A percentile compares a stretch with the other conserved stretches of the same genome.
Conservation (phyloP, 148 eudicot species). For the Fagopyrum homotropicum region DNA sequence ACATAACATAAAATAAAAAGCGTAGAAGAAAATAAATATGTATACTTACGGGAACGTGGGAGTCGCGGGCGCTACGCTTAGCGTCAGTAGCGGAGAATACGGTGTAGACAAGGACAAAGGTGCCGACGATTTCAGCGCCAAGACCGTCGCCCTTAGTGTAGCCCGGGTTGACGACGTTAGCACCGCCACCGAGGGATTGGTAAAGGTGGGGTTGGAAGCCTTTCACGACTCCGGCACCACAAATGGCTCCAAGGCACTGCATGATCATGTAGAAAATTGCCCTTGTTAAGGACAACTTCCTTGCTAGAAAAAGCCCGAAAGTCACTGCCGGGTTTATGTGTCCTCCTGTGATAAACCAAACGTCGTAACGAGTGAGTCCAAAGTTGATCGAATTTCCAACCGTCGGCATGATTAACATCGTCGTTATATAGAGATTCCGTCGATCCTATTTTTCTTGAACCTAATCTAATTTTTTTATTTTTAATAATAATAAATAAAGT, state of each 20-base stretch:
- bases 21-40: background rate
- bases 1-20: background rate
- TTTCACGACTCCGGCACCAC: conserved; percentile 69
- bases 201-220: conserved; percentile 43
- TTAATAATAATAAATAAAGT: too few relatives aligned
- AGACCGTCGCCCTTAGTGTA: conserved; percentile 71
- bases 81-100: conserved; percentile 74
- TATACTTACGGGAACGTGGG: conserved; percentile 57
- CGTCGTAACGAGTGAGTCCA: background rate
- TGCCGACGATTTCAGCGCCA: conserved; percentile 68
- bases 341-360: conserved; percentile 16
- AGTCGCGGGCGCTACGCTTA: conserved; percentile 65
- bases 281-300: conserved; percentile 58
- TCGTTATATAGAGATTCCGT: too few relatives aligned
- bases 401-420: too few relatives aligned
- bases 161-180: conserved; percentile 44
- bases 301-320: conserved; percentile 53
- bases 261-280: conserved; percentile 54
- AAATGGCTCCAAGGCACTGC: conserved; percentile 70
- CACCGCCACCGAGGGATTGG: conserved; percentile 43
- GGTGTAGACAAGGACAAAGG: conserved; percentile 68
- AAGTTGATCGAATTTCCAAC: background rate
- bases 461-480: too few relatives aligned
- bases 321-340: conserved; percentile 73
- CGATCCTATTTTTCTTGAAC: too few relatives aligned